Conservation (phyloP, 169 alveolate genomes). For the Plasmodium sp. region DNA sequence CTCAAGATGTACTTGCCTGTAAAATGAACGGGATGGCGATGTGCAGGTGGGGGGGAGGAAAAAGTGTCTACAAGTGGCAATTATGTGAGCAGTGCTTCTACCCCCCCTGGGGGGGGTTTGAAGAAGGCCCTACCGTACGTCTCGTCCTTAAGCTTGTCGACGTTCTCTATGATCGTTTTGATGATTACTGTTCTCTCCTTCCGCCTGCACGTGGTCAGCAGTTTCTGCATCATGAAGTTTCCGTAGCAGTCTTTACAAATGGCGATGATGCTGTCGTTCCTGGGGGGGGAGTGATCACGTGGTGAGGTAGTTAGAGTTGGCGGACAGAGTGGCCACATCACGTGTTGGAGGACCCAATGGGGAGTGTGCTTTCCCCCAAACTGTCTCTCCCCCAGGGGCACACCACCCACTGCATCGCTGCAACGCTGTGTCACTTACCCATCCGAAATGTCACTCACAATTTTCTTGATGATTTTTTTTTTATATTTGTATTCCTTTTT, state of each 20-base stretch:
- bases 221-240: conserved; percentile 68
- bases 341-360: background rate
- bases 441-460: conserved; percentile 34
- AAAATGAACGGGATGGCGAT: background rate
- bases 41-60: background rate
- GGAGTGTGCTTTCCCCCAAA: no score
- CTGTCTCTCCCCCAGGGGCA: no score
- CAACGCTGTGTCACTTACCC: conserved; percentile 3
- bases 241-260: conserved; percentile 75
- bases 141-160: conserved; percentile 50
- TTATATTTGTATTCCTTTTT: conserved; percentile 64
- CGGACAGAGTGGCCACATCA: no score
- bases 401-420: background rate
- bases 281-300: background rate
- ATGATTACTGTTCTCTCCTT: conserved; percentile 33
- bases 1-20: conserved; percentile 63
- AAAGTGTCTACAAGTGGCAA: background rate
- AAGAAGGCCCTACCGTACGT: conserved; percentile 26
- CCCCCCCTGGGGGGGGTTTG: background rate
- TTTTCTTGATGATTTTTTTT: conserved; percentile 57
- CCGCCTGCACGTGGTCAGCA: conserved; percentile 32
- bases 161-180: conserved; percentile 27
- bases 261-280: conserved; percentile 51
- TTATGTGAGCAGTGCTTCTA: background rate
- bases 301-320: background rate